Percentiles rank a stretch among this genome's conserved stretches.
Conservation (phyloP, 345 rosid genomes). For the Eucalyptus pauciflora region DNA sequence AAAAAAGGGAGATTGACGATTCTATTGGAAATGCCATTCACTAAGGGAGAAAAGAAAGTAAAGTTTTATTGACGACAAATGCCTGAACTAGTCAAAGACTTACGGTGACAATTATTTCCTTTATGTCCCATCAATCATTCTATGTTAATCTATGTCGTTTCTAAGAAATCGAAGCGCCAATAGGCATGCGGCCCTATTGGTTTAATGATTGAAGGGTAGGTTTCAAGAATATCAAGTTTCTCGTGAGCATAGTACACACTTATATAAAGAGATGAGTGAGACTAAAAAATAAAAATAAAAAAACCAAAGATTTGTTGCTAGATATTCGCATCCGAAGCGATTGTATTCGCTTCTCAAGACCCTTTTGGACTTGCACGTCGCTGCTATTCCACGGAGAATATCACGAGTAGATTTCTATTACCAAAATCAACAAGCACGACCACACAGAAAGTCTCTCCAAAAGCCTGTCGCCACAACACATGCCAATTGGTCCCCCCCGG, state of each 20-base stretch:
- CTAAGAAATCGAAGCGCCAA: background rate
- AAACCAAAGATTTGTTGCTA: background rate
- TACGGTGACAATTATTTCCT: background rate
- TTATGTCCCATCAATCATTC: background rate
- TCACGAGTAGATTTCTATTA: background rate
- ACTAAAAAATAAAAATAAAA: background rate
- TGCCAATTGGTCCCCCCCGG: background rate
- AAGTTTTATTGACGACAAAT: background rate
- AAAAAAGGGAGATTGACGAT: background rate
- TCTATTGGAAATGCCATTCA: background rate
- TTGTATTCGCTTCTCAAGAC: background rate
- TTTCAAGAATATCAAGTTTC: no score
- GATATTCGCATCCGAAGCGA: background rate
- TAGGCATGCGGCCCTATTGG: background rate
- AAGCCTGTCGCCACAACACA: background rate
- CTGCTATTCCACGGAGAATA: background rate
- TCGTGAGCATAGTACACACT: no score
- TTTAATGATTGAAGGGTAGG: no score
- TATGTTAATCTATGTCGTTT: background rate
- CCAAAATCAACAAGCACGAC: background rate
- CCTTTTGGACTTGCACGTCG: background rate
- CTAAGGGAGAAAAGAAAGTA: background rate
- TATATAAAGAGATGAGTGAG: background rate
- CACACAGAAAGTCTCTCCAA: background rate
- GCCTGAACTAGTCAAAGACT: background rate